Percentiles rank a stretch among this genome's conserved stretches.
These are phyloP conservation scores for Fremontodendron californicum DNA, from an alignment of 345 rosid genomes.

Conservation along the genomic window DNA sequence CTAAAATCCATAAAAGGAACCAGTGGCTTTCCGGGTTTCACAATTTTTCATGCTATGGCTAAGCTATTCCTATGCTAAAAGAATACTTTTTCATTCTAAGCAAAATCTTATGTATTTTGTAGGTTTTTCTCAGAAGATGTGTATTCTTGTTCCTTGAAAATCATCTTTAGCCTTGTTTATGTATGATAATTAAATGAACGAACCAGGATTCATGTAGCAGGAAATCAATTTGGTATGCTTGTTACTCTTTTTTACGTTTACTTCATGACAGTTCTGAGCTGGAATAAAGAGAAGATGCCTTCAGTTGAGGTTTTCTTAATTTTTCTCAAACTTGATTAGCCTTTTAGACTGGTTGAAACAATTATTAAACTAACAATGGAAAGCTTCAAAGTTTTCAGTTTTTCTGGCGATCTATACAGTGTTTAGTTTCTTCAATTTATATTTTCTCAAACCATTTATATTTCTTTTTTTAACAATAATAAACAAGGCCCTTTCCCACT, in stretches of 20 bases:
- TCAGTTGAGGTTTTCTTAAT: not conserved
- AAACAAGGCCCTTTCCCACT: not conserved
- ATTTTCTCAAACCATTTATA: not conserved
- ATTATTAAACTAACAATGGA: not conserved
- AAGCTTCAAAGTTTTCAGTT: not conserved
- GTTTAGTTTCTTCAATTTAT: not conserved
- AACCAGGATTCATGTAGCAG: not conserved
- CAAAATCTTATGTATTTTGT: not conserved
- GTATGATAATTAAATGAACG: not conserved
- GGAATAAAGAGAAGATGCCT: not conserved
- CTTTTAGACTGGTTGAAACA: slow-evolving; percentile 1
- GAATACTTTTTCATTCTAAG: not conserved
- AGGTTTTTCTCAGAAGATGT: not conserved
- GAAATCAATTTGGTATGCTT: not conserved
- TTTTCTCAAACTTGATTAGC: not conserved
- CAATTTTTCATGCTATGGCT: not conserved
- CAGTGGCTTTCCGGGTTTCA: not conserved
- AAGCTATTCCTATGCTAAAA: not conserved
- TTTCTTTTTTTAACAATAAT: not conserved
- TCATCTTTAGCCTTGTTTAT: not conserved
- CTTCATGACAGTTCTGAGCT: not conserved
- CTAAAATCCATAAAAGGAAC: not conserved
- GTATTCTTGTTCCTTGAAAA: not conserved
- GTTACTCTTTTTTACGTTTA: not conserved
- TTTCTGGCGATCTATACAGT: not conserved